Evolutionary conservation across 768 basidiomycete genomes (phyloP), one percentile per base, ranked within the genome.

Genomic region (Trametes punicea): DNA sequence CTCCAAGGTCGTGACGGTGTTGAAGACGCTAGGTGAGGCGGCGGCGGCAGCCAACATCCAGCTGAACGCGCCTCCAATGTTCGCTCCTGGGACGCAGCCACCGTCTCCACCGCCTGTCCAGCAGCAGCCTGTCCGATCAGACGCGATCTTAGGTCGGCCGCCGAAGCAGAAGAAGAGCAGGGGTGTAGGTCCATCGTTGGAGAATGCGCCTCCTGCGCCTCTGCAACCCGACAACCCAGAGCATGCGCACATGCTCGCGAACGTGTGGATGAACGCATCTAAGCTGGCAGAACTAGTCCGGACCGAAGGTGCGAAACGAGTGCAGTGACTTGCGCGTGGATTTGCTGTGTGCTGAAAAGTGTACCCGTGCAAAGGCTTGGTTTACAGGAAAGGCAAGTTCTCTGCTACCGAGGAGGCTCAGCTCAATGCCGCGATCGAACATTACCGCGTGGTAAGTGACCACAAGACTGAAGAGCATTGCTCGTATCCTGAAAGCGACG

Each of bases 371-470:
- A 41, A 21, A 92, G 90, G 89, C 29, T 79, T 93, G n/a, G 79
- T 88, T 2, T 92, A 90, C 69, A 91, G 87, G 72, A 91, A 91
- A 70, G 90, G 90, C 13, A 92, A 90, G 66, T 93, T 93, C 64
- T 90, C 89, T 23, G 81, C 85, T 0, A 83, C 83, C 38, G 90
- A 93, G 65, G 87, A 84, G 55, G 77, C 82, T 23, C 84, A 85
- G 59, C 69, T 92, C 1, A 77, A 72, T 59, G 68, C 70, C 13
- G 90, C 89, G 6, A 83, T 93, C 31, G 82, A 86, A 53, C 69
- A 72, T 8, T 90, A 84, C 66, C 78, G 79, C 51, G 62, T 69
- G 18, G 88, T 88, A 63, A 45, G 84, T 74, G 18, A 52, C 20
- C 26, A 18, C 10, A 2, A 16, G 10, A 21, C 15, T 15, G 21